phyloP scores from a whole-genome alignment of 1,284 basidiomycete species.

The Ceratobasidium sp. region DNA sequence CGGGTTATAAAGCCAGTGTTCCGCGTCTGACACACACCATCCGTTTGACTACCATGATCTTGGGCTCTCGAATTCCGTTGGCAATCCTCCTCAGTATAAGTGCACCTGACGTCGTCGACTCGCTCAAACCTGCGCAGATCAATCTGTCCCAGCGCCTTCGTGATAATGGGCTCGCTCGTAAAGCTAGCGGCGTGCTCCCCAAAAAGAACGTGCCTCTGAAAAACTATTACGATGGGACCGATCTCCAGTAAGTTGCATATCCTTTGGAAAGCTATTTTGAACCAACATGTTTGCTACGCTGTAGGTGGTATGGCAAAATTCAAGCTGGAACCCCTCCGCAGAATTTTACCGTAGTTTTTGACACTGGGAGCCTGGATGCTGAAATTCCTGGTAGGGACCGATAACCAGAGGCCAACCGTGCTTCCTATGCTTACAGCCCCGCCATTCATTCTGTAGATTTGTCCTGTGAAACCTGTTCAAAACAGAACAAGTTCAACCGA shows the following conservation, averaged over 20 bases:
- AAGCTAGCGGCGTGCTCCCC: neutral
- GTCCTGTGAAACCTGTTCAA: slow-evolving; percentile 58
- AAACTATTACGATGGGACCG: slow-evolving; percentile 49
- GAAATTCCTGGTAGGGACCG: slow-evolving; percentile 25
- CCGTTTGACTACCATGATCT: too few relatives aligned
- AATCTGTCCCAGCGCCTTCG: slow-evolving; percentile 14
- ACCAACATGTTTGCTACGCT: neutral
- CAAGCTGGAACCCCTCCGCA: slow-evolving; percentile 50
- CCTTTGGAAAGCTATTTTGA: neutral
- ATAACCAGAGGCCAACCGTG: too few relatives aligned
- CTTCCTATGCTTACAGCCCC: slow-evolving; percentile 60
- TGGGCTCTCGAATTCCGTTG: neutral
- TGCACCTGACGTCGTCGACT: neutral
- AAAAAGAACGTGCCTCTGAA: slow-evolving; percentile 39
- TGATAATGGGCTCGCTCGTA: neutral
- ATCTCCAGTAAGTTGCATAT: slow-evolving; percentile 46
- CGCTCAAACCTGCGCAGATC: neutral
- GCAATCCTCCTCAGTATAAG: neutral
- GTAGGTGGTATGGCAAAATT: slow-evolving; percentile 54
- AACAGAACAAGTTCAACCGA: slow-evolving; percentile 65
- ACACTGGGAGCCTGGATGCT: slow-evolving; percentile 47
- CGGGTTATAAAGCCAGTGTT: too few relatives aligned
- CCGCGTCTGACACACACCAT: too few relatives aligned
- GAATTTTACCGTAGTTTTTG: slow-evolving; percentile 50
- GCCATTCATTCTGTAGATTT: neutral